These are phyloP conservation scores for Penicillium sp. DNA, from an alignment of 2,329 filamentous ascomycete genomes.

Conservation along the genomic window DNA sequence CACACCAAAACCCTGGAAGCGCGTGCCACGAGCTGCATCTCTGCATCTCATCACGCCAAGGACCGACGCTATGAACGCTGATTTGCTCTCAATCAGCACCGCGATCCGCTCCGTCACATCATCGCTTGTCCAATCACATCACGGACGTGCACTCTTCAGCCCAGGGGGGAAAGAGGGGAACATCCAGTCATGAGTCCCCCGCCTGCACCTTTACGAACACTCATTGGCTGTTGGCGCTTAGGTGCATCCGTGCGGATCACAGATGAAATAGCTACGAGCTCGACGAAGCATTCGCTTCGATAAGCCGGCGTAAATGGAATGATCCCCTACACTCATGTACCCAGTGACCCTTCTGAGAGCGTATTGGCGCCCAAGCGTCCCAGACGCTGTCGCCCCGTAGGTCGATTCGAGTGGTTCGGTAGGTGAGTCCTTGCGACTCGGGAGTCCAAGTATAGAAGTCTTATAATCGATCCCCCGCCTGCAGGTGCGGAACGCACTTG, in stretches of 20 bases:
- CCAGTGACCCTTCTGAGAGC: slow-evolving; percentile 13
- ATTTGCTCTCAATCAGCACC: slow-evolving; percentile 22
- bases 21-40: slow-evolving; percentile 27
- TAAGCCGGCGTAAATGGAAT: slow-evolving; percentile 10
- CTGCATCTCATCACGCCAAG: slow-evolving; percentile 29
- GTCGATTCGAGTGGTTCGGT: slow-evolving; percentile 1
- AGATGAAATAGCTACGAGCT: slow-evolving; percentile 13
- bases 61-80: slow-evolving; percentile 11
- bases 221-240: slow-evolving; percentile 23
- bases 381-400: slow-evolving; percentile 12
- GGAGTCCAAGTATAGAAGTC: slow-evolving; percentile 27
- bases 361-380: slow-evolving; percentile 23
- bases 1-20: slow-evolving; percentile 7
- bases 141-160: slow-evolving; percentile 12
- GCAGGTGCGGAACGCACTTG: slow-evolving; percentile 1
- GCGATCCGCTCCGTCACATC: slow-evolving; percentile 31
- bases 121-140: slow-evolving; percentile 25
- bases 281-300: slow-evolving; percentile 8
- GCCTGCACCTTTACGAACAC: neutral
- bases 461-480: slow-evolving; percentile 18
- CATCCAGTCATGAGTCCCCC: slow-evolving; percentile 8
- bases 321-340: neutral
- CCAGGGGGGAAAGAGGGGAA: slow-evolving; percentile 14
- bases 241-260: slow-evolving; percentile 27
- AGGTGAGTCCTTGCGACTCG: slow-evolving; percentile 4